Conservation (phyloP, 2,329 filamentous ascomycete genomes). For the Colletotrichum incanum region DNA sequence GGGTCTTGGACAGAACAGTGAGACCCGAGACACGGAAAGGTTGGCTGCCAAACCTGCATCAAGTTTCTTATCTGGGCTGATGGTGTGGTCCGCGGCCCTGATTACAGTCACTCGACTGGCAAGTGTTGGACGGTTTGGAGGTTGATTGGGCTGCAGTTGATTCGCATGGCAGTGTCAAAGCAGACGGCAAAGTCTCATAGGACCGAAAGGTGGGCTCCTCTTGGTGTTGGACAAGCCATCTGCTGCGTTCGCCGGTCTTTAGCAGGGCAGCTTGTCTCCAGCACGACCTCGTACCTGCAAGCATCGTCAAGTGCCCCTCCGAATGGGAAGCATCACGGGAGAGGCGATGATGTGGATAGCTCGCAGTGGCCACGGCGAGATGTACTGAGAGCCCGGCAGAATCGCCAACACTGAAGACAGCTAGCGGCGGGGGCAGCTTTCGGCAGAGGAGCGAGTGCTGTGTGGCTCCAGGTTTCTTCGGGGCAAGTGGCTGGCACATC, state of each 20-base stretch:
- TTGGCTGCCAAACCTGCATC: conserved; percentile 37
- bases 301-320: conserved; percentile 4
- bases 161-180: conserved; percentile 1
- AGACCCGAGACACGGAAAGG: conserved; percentile 32
- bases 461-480: conserved; percentile 23
- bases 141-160: not conserved
- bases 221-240: conserved; percentile 1
- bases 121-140: not conserved
- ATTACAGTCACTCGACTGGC: not conserved
- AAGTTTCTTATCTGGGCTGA: conserved; percentile 24
- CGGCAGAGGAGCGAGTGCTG: conserved; percentile 21
- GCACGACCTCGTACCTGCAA: conserved; percentile 31
- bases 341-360: conserved; percentile 25
- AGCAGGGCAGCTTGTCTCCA: not conserved
- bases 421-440: conserved; percentile 25
- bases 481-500: conserved; percentile 23
- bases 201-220: not conserved
- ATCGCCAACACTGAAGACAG: not conserved
- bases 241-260: not conserved
- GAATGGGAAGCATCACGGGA: conserved; percentile 5
- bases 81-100: not conserved
- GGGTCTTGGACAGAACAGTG: conserved; percentile 24
- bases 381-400: not conserved
- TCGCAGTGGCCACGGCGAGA: conserved; percentile 17
- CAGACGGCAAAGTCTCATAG: not conserved